Evolutionary conservation across 2,329 filamentous ascomycete genomes (phyloP).

Genomic region (Periconia sp.): DNA sequence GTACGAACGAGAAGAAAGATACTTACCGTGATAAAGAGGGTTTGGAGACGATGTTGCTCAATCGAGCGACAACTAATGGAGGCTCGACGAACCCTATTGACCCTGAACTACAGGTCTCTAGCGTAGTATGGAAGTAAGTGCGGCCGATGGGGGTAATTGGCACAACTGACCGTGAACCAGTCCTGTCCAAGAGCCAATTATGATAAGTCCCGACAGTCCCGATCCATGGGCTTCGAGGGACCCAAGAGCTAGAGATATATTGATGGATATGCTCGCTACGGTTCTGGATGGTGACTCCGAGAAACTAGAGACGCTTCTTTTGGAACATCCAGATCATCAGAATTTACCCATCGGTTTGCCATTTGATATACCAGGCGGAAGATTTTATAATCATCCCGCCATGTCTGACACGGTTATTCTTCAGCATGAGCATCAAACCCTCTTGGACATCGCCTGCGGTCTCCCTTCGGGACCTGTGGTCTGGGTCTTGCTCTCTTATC

Average conservation of each 20-base stretch:
- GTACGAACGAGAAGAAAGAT: background rate
- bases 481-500: conserved; percentile 30
- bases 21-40: background rate
- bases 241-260: conserved; percentile 9
- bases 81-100: background rate
- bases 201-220: background rate
- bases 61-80: conserved; percentile 1
- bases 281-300: conserved; percentile 25
- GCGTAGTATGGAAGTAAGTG: conserved; percentile 8
- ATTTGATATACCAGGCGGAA: conserved; percentile 23
- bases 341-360: conserved; percentile 34
- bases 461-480: conserved; percentile 28
- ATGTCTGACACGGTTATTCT: conserved; percentile 28
- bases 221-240: conserved; percentile 19
- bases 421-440: conserved; percentile 32
- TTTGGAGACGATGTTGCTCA: conserved; percentile 5
- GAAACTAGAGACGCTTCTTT: conserved; percentile 28
- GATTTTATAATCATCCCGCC: conserved; percentile 29
- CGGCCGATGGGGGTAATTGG: background rate
- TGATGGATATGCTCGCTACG: conserved; percentile 33
- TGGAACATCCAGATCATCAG: conserved; percentile 24
- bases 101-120: background rate
- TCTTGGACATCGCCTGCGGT: conserved; percentile 36
- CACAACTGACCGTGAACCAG: background rate
- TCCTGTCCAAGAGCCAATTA: background rate